These are phyloP conservation scores for Salvia miltiorrhiza DNA, from an alignment of 257 asterid genomes.

Conservation along the genomic window DNA sequence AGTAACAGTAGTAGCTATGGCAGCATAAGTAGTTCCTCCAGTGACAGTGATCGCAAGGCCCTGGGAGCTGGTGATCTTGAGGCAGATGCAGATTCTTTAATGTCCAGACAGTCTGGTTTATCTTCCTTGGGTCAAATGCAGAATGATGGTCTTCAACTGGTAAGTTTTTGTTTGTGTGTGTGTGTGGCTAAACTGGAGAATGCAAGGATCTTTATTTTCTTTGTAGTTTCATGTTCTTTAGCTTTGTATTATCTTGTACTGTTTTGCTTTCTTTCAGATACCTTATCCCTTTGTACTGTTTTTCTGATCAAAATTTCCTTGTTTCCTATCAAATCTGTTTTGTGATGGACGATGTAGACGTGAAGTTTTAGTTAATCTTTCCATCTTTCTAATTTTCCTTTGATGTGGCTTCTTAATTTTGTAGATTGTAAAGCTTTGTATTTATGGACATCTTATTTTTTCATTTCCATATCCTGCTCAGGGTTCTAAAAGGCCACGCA, in stretches of 20 bases:
- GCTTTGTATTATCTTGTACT: not conserved
- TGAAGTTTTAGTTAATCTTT: not conserved
- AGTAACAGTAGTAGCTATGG: conserved; percentile 89
- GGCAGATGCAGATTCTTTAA: conserved; percentile 95
- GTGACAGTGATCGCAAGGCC: conserved; percentile 76
- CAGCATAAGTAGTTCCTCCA: conserved; percentile 85
- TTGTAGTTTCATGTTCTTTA: not conserved
- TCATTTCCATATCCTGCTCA: conserved; percentile 26
- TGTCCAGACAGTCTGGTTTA: conserved; percentile 83
- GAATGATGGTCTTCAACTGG: conserved; percentile 62
- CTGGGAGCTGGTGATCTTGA: conserved; percentile 85
- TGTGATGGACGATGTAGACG: not conserved
- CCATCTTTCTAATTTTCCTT: not conserved
- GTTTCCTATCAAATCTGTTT: not conserved
- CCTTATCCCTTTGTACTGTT: not conserved
- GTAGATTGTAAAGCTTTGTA: not conserved
- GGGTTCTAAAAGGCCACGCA: conserved; percentile 79
- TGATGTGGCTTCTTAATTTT: conserved; percentile 3
- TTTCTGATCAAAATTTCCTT: not conserved
- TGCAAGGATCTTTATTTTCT: conserved; percentile 8
- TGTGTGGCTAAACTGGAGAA: not conserved
- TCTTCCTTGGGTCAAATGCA: conserved; percentile 70
- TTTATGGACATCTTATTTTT: not conserved
- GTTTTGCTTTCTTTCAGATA: not conserved
- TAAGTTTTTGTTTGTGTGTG: conserved; percentile 3